Base-by-base conservation (phyloP, 495 filamentous ascomycete species). In the Pyrenopolyporus hunteri region DNA sequence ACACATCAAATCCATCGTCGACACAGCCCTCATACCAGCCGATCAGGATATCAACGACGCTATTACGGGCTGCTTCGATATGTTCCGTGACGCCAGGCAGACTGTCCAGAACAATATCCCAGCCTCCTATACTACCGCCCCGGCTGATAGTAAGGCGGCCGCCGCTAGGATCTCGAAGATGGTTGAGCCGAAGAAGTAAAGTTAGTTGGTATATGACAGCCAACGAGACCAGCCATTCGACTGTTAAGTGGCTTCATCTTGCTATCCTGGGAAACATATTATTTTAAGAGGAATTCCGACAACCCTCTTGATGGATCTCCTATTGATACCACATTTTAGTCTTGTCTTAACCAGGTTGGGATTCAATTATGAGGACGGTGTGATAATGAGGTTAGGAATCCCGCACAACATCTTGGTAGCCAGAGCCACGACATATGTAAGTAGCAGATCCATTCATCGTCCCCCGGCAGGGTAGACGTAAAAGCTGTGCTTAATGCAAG, bases 101-200 rank as follows among this genome's bases (percentile, higher is more conserved):
- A 77, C 74, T 2, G 78, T 80, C 11, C 63, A 74, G 36, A 72
- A 74, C 49, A 80, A 80, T 58, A 72, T 74, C 52, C 78, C 78
- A 13, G 75, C 73, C 11, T 60, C 64, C 2, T 80, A 79, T 44
- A 71, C 47, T 2, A 2, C 61, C 1, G 58, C 63, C 1, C 36
- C 54, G 8, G 6, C 53, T 13, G 48, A 33, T 40, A 28, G 20
- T 6, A 66, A 66, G 26, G n/a, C 39, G 4, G 32, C 52, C 6
- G 20, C 14, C 4, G 19, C 46, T 7, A 33, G 22, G 20, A 25
- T 26, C 22, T 52, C 51, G 0, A 47, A 56, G 45, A 28, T 28
- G 32, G 23, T 48, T n/a, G 51, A 60, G 9, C 19, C 51, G n/a
- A 66, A 60, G 46, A 66, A 66, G 57, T 66, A 23, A 59, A 47